A percentile compares a stretch with the other conserved stretches of the same genome.
Conservation (phyloP, 257 asterid genomes). For the Eustoma russellianum region DNA sequence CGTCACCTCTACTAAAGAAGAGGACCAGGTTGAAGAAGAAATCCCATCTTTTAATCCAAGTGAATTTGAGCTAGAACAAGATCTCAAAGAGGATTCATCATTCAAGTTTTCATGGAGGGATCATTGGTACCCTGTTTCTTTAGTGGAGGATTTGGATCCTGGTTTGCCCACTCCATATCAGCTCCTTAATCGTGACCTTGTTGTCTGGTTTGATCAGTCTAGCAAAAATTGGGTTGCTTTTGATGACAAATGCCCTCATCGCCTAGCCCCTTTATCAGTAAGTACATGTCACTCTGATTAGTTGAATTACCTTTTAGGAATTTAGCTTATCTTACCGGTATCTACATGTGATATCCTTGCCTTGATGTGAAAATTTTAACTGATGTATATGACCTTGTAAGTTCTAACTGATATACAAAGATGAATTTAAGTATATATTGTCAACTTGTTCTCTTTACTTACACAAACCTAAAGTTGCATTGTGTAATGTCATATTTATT, state of each 20-base stretch:
- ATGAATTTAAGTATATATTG: too few species aligned
- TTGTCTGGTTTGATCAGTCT: slow-evolving; percentile 80
- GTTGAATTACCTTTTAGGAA: neutral
- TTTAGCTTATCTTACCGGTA: too few species aligned
- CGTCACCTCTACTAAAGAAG: slow-evolving; percentile 28
- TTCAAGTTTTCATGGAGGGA: slow-evolving; percentile 85
- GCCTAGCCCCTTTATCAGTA: slow-evolving; percentile 97
- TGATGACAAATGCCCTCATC: slow-evolving; percentile 95
- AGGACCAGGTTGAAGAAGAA: slow-evolving; percentile 12
- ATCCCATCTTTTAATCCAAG: slow-evolving; percentile 10
- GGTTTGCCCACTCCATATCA: slow-evolving; percentile 82
- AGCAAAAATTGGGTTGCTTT: slow-evolving; percentile 82
- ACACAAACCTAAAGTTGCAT: too few species aligned
- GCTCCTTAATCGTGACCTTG: slow-evolving; percentile 85
- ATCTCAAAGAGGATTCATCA: slow-evolving; percentile 34
- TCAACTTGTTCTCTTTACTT: too few species aligned
- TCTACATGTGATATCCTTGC: too few species aligned
- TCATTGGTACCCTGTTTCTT: slow-evolving; percentile 97
- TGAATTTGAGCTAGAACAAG: slow-evolving; percentile 27
- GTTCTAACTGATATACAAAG: too few species aligned
- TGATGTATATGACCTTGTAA: too few species aligned
- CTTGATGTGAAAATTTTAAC: too few species aligned
- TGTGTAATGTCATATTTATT: too few species aligned
- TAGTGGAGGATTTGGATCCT: slow-evolving; percentile 81
- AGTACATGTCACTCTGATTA: neutral